These are phyloP conservation scores for Trichophyton equinum DNA, from an alignment of 2,329 filamentous ascomycete species.

Conservation along the genomic window DNA sequence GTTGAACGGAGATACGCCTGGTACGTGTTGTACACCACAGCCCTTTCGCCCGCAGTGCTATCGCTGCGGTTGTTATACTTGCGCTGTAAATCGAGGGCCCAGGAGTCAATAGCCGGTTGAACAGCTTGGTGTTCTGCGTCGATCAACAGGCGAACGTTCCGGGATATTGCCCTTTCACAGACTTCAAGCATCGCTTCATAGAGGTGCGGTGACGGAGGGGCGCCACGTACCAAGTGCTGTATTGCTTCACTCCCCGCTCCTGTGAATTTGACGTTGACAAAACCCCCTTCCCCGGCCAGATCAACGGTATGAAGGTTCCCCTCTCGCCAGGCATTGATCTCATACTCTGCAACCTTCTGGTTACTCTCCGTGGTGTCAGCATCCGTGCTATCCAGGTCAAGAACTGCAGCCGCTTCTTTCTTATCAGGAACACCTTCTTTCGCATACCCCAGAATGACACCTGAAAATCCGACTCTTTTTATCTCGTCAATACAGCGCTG, in stretches of 20 bases:
- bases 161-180: slow-evolving; percentile 57
- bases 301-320: slow-evolving; percentile 62
- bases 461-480: slow-evolving; percentile 64
- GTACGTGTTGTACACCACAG: slow-evolving; percentile 66
- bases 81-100: slow-evolving; percentile 61
- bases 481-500: slow-evolving; percentile 50
- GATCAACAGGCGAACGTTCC: slow-evolving; percentile 61
- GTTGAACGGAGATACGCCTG: slow-evolving; percentile 60
- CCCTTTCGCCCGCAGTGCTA: slow-evolving; percentile 25
- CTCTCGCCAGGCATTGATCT: slow-evolving; percentile 49
- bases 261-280: slow-evolving; percentile 62
- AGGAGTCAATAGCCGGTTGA: slow-evolving; percentile 67
- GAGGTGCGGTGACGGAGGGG: slow-evolving; percentile 52
- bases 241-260: slow-evolving; percentile 70
- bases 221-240: slow-evolving; percentile 49
- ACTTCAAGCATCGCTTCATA: slow-evolving; percentile 58
- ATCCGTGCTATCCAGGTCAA: not conserved
- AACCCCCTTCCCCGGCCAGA: slow-evolving; percentile 39
- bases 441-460: slow-evolving; percentile 75
- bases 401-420: slow-evolving; percentile 19
- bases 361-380: slow-evolving; percentile 15
- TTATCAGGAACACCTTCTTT: slow-evolving; percentile 62
- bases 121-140: slow-evolving; percentile 73
- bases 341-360: slow-evolving; percentile 11
- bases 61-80: slow-evolving; percentile 53